A percentile compares a stretch with the other conserved stretches of the same genome.
Evolutionary conservation across 2,329 filamentous ascomycete genomes (phyloP).

Genomic region (Phialophora expanda): DNA sequence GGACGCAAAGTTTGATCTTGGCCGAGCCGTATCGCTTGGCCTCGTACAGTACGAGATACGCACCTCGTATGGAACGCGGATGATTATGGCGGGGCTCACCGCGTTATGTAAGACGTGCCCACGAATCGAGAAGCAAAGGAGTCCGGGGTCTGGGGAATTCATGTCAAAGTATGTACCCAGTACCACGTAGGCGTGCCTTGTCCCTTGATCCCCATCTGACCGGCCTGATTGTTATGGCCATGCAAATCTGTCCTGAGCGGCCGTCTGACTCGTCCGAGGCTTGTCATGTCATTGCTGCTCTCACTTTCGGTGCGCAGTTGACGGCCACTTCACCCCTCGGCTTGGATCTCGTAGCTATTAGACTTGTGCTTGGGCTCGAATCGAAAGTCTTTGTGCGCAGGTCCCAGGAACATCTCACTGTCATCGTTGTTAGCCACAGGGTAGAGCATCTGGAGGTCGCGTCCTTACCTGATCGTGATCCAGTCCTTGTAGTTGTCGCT

Average conservation of each 20-base stretch:
- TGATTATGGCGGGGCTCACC: background rate
- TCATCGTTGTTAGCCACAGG: slow-evolving; percentile 3
- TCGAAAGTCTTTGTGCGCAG: slow-evolving; percentile 84
- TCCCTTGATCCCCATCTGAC: background rate
- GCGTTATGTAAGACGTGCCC: background rate
- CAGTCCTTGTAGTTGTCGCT: slow-evolving; percentile 95
- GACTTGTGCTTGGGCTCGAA: slow-evolving; percentile 99
- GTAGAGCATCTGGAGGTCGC: slow-evolving; percentile 31
- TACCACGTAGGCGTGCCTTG: background rate
- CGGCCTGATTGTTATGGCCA: background rate
- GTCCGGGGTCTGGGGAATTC: background rate
- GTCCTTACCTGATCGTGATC: slow-evolving; percentile 90
- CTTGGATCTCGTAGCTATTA: slow-evolving; percentile 83
- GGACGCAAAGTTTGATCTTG: background rate
- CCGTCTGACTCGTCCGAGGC: background rate
- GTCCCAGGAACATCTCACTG: slow-evolving; percentile 97
- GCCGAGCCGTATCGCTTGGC: background rate
- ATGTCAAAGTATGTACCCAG: too few species aligned
- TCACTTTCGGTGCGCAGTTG: background rate
- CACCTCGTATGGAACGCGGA: background rate
- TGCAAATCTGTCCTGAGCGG: background rate
- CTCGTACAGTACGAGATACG: background rate
- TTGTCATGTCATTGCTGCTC: background rate
- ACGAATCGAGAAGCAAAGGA: background rate
- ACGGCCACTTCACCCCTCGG: slow-evolving; percentile 61